Base-by-base conservation (phyloP, 2,329 filamentous ascomycete genomes). In the Epichloe brachyelytri region DNA sequence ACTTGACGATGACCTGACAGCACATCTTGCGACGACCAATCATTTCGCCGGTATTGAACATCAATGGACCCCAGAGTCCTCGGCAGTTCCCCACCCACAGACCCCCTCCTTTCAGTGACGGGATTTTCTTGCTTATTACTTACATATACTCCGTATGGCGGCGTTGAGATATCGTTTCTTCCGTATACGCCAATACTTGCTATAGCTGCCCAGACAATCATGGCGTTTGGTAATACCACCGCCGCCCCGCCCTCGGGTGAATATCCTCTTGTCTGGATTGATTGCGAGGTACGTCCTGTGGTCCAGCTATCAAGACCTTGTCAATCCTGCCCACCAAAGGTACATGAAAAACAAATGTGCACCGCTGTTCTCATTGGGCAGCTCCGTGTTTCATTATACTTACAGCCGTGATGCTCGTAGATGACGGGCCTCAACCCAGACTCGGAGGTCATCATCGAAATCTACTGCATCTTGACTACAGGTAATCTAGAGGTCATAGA, bases 391-490 rank as follows among this genome's bases (percentile, higher is more conserved):
- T 19, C 14, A 19, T 15, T 26, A 43, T 46, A 51, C 49, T 47
- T 12, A 47, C 39, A 36, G 12, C n/a, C 17, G 22, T 33, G 33
- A 14, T 51, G 12, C 19, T 22, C 33, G 19, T 58, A 95, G 88
- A 98, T 98, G 93, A 97, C 69, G n/a, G 69, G 69, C 11, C 62
- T 71, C n/a, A 76, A 95, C 66, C 76, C 83, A 2, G 79, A 86
- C 53, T 80, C 73, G 34, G 91, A 97, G 63, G 82, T 83, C 51
- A 93, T 97, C 62, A 81, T 97, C 62, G 89, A 95, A 61, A 85
- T 97, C 52, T 91, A 85, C 67, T 96, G 90, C 71, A 85, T 94
- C 68, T 79, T 98, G 64, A 98, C 93, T 7, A 86, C 90, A 58
- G 78, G 81, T 49, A 74, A 88, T 54, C 78, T 98, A 19, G 78